These are phyloP conservation scores for Moesziomyces antarcticus DNA, from an alignment of 1,284 basidiomycete species.

Conservation along the genomic window DNA sequence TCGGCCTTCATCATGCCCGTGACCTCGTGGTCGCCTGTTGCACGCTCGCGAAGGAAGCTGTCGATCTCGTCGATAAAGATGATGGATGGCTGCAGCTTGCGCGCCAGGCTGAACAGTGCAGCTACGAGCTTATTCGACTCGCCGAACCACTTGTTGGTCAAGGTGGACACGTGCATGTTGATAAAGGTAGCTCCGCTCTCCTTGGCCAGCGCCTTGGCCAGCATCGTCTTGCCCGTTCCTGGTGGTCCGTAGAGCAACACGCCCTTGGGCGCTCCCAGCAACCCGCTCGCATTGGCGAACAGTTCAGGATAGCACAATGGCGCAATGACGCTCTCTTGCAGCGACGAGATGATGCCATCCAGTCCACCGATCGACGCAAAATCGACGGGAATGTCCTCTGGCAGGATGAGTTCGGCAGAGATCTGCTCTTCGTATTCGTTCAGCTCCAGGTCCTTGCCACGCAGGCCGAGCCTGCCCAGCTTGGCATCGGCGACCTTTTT, in stretches of 20 bases:
- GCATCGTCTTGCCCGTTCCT: slow-evolving; percentile 69
- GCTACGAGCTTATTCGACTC: slow-evolving; percentile 95
- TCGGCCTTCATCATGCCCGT: slow-evolving; percentile 99
- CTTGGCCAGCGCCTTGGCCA: slow-evolving; percentile 72
- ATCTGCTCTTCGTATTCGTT: slow-evolving; percentile 71
- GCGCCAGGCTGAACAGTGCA: slow-evolving; percentile 80
- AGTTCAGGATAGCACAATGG: slow-evolving; percentile 91
- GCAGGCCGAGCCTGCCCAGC: slow-evolving; percentile 62
- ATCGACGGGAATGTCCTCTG: slow-evolving; percentile 70
- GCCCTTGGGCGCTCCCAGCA: slow-evolving; percentile 73
- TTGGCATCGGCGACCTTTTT: slow-evolving; percentile 65
- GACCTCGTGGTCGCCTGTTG: slow-evolving; percentile 91
- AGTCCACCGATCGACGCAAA: slow-evolving; percentile 86
- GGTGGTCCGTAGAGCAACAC: slow-evolving; percentile 70
- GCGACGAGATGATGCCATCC: slow-evolving; percentile 87
- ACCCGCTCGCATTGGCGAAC: slow-evolving; percentile 75
- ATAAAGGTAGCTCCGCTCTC: slow-evolving; percentile 94
- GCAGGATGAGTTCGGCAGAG: slow-evolving; percentile 71
- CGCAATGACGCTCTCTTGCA: slow-evolving; percentile 96
- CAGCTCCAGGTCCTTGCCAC: slow-evolving; percentile 50
- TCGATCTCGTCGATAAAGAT: slow-evolving; percentile 87
- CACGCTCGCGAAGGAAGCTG: slow-evolving; percentile 88
- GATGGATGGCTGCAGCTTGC: slow-evolving; percentile 80
- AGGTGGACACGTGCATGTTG: slow-evolving; percentile 71
- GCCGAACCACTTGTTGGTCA: slow-evolving; percentile 84